Evolutionary conservation across 169 alveolate genomes (phyloP).

Genomic region (Cystoisospora suis): DNA sequence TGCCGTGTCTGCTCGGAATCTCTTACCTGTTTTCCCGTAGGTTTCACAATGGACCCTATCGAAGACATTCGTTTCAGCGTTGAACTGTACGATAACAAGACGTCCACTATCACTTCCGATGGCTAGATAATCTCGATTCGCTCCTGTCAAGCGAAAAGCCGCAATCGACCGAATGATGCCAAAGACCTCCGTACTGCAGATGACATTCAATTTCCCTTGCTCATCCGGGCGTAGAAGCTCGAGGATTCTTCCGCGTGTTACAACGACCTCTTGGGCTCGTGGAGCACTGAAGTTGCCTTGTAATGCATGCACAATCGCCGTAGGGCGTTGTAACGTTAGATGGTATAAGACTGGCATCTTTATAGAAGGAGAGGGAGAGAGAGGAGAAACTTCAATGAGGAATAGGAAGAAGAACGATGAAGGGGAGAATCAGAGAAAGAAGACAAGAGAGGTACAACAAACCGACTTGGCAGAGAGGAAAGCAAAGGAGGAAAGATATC

Average conservation of each 20-base stretch:
- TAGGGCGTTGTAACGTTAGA: constrained; percentile 94
- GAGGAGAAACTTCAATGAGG: not conserved
- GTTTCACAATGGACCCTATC: constrained; percentile 96
- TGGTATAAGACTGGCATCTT: constrained; percentile 94
- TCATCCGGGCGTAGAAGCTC: constrained; percentile 94
- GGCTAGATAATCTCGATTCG: constrained; percentile 92
- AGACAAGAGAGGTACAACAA: not conserved
- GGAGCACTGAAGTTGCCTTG: constrained; percentile 98
- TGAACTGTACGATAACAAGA: constrained; percentile 91
- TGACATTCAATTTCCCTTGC: constrained; percentile 89
- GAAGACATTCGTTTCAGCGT: constrained; percentile 85
- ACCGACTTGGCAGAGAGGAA: no score
- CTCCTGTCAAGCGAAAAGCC: constrained; percentile 90
- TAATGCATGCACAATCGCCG: constrained; percentile 95
- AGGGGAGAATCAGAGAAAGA: not conserved
- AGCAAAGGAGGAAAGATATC: no score
- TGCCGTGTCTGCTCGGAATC: not conserved
- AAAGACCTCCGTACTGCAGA: constrained; percentile 91
- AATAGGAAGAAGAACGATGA: not conserved
- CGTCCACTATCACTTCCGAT: constrained; percentile 98
- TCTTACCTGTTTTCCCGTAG: constrained; percentile 92
- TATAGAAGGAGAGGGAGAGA: not conserved
- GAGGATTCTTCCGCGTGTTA: constrained; percentile 92
- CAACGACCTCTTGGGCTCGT: constrained; percentile 96
- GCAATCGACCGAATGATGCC: constrained; percentile 92